phyloP scores from a whole-genome alignment of 2,329 filamentous ascomycete species.

The Penicillium sp. region DNA sequence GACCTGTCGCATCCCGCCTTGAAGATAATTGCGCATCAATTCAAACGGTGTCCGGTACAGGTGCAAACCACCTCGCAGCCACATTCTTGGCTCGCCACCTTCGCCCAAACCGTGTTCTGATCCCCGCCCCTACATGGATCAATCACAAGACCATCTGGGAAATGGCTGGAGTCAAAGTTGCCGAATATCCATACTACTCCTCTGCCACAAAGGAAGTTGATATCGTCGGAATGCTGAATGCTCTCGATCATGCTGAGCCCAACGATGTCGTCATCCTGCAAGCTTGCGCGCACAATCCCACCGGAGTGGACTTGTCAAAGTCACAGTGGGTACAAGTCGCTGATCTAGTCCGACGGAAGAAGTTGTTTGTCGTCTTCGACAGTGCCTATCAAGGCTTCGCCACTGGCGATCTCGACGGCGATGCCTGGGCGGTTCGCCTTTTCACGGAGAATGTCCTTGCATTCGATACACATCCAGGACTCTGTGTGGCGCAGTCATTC shows the following conservation, averaged over 20 bases:
- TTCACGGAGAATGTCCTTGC: conserved; percentile 65
- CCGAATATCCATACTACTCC: conserved; percentile 53
- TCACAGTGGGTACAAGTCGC: conserved; percentile 95
- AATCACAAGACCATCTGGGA: conserved; percentile 98
- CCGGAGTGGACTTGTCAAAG: conserved; percentile 88
- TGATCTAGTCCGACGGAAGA: conserved; percentile 62
- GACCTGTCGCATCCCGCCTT: too few relatives aligned
- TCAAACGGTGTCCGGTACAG: conserved; percentile 96
- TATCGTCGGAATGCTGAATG: too few relatives aligned
- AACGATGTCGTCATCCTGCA: conserved; percentile 84
- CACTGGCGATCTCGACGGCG: conserved; percentile 78
- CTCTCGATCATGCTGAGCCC: too few relatives aligned
- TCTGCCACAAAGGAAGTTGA: too few relatives aligned
- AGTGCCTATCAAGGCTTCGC: conserved; percentile 97
- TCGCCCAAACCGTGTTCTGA: conserved; percentile 73
- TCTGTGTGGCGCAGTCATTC: conserved; percentile 56
- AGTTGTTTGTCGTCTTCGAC: conserved; percentile 98
- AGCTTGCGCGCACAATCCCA: conserved; percentile 97
- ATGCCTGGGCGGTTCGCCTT: conserved; percentile 87
- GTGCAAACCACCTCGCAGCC: conserved; percentile 84
- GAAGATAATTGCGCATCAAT: too few relatives aligned
- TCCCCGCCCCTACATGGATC: conserved; percentile 94
- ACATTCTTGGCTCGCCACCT: conserved; percentile 88
- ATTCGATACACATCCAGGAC: conserved; percentile 69
- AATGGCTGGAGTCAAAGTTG: conserved; percentile 62